Percentiles rank a stretch among this genome's conserved stretches.
Evolutionary conservation across 2,329 filamentous ascomycete species (phyloP).

Genomic region (Polychaeton citri): DNA sequence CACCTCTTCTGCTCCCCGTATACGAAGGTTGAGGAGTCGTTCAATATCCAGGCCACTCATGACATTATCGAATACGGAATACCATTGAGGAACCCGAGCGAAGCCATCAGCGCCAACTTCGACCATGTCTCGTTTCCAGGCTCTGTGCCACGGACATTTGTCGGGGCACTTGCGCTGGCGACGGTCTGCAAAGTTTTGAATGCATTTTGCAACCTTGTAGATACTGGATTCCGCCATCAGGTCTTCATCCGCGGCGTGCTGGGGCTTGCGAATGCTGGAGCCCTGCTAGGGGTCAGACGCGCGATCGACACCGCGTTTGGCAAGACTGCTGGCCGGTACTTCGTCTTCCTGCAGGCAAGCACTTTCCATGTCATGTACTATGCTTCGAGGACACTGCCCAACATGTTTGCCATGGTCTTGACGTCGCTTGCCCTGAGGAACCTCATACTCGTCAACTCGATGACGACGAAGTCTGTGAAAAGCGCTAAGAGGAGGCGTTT

Average conservation of each 20-base stretch:
- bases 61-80: slow-evolving; percentile 76
- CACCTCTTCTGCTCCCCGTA: slow-evolving; percentile 52
- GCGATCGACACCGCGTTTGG: slow-evolving; percentile 58
- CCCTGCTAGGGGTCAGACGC: slow-evolving; percentile 52
- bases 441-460: slow-evolving; percentile 34
- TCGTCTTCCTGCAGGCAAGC: slow-evolving; percentile 58
- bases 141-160: slow-evolving; percentile 79
- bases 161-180: slow-evolving; percentile 66
- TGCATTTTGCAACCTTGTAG: slow-evolving; percentile 47
- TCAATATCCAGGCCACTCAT: slow-evolving; percentile 89
- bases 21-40: slow-evolving; percentile 97
- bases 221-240: slow-evolving; percentile 45
- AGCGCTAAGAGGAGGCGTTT: slow-evolving; percentile 42
- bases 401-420: slow-evolving; percentile 88
- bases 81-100: slow-evolving; percentile 29
- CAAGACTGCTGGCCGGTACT: slow-evolving; percentile 59
- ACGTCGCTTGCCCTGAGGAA: slow-evolving; percentile 51
- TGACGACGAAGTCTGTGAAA: slow-evolving; percentile 20
- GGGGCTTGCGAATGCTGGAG: slow-evolving; percentile 59
- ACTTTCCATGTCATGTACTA: slow-evolving; percentile 95
- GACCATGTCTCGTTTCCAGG: slow-evolving; percentile 88
- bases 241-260: slow-evolving; percentile 59
- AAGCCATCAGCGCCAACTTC: slow-evolving; percentile 44
- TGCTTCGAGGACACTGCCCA: slow-evolving; percentile 78
- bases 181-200: slow-evolving; percentile 42